These are phyloP conservation scores for Emmonsia crescens DNA, from an alignment of 2,329 filamentous ascomycete species.

Conservation along the genomic window DNA sequence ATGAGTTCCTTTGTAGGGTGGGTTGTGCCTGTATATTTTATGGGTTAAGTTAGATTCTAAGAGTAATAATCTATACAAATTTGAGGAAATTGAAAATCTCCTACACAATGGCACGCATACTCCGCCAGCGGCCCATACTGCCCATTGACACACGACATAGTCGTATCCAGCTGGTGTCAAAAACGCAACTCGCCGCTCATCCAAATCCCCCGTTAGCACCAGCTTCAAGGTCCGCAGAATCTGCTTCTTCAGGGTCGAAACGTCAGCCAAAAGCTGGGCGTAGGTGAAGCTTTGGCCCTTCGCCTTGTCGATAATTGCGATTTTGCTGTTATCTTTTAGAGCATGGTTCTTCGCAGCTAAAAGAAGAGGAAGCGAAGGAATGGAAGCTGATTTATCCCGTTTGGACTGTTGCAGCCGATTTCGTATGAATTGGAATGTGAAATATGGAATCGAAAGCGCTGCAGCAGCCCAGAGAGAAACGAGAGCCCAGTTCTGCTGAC, in stretches of 20 bases:
- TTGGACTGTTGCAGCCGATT: conserved; percentile 1
- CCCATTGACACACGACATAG: conserved; percentile 34
- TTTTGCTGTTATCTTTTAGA: conserved; percentile 22
- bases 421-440: conserved; percentile 5
- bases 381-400: conserved; percentile 14
- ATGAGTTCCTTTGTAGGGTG: conserved; percentile 33
- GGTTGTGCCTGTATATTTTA: conserved; percentile 24
- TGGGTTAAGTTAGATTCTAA: conserved; percentile 5
- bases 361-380: conserved; percentile 32
- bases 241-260: conserved; percentile 25
- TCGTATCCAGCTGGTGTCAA: conserved; percentile 33
- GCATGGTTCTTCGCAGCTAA: conserved; percentile 27
- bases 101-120: conserved; percentile 35
- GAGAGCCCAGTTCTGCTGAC: conserved; percentile 1
- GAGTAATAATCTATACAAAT: neutral
- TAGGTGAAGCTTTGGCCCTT: conserved; percentile 32
- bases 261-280: conserved; percentile 30
- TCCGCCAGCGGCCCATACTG: conserved; percentile 35
- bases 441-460: neutral
- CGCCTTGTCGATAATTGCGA: conserved; percentile 30
- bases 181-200: conserved; percentile 31
- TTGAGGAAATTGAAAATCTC: conserved; percentile 6
- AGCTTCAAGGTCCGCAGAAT: conserved; percentile 25
- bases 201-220: conserved; percentile 19
- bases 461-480: neutral